Conservation (phyloP, 2,329 filamentous ascomycete genomes). For the Xylariaceae sp. region DNA sequence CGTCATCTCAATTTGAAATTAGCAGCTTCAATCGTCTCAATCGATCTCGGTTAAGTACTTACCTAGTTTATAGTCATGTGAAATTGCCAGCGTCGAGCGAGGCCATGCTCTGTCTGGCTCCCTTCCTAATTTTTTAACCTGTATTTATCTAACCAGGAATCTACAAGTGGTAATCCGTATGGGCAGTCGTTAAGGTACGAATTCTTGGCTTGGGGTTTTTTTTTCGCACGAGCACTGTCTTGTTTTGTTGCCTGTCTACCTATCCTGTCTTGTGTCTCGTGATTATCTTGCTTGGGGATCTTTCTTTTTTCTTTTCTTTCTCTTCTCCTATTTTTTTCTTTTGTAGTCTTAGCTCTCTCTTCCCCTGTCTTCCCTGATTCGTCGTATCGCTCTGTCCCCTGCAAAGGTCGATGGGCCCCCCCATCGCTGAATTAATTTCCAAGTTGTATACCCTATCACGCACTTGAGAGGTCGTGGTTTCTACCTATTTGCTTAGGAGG, state of each 20-base stretch:
- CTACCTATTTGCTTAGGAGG: conserved; percentile 5
- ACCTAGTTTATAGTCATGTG: conserved; percentile 3
- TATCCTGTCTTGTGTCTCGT: background rate
- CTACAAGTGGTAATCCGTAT: background rate
- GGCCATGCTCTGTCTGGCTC: background rate
- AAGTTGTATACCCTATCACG: background rate
- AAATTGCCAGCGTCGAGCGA: conserved; percentile 10
- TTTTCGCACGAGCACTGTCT: background rate
- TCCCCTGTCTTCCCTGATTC: conserved; percentile 2
- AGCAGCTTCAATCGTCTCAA: background rate
- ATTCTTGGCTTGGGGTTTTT: background rate
- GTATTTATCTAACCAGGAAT: background rate
- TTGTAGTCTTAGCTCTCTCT: background rate
- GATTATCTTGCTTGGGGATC: background rate
- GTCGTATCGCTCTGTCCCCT: background rate
- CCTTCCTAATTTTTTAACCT: background rate
- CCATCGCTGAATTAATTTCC: background rate
- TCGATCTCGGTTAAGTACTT: conserved; percentile 11
- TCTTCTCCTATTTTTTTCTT: background rate
- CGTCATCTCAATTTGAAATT: conserved; percentile 17
- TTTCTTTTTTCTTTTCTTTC: background rate
- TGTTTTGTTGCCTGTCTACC: background rate
- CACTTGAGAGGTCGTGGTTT: background rate
- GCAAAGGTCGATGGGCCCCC: background rate
- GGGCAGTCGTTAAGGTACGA: too few relatives aligned